Evolutionary conservation across 2,329 filamentous ascomycete genomes (phyloP), one percentile per base, ranked within the genome.

Genomic region (Aureobasidium vineae): DNA sequence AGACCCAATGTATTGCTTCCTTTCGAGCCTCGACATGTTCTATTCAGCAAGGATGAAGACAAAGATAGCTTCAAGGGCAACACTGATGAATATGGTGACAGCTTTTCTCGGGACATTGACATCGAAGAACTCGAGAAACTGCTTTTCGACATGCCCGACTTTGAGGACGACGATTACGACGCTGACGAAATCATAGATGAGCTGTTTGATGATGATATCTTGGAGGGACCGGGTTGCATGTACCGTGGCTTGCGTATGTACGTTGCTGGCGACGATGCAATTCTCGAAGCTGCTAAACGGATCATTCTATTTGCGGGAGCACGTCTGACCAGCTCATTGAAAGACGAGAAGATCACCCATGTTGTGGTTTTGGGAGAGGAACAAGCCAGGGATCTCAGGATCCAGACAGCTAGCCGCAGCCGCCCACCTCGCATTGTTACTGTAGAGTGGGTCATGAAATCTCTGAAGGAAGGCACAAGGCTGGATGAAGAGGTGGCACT

Each of bases 61-160:
- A 77, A 79, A 47, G 79, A 80, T 7, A 79, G 81, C 8, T 85
- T 88, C 11, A 81, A 84, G 43, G 78, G 79, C 3, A 90, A 89
- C 69, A 83, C 89, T 1, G 95, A 99, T 75, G 79, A 83, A 63
- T 95, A 86, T 71, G 90, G 90, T 0, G 95, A 99, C 75, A 93
- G 92, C 73, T 98, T 91, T 76, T 84, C 87, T 0, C 83, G 93
- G 5, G 87, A 96, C 71, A 79, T 89, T 10, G 82, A 81, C 0
- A 71, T 84, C 0, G 83, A 86, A 1, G 90, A 94, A 72, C 81
- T 97, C 56, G 80, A 76, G 69, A 43, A 77, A 71, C 72, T 83
- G n/a, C 73, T 84, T 16, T 72, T 78, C 0, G 71, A 77, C 2
- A 87, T 88, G 80, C 80, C 82, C 0, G 80, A 82, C 69, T 78